Evolutionary conservation across 108 stramenopile genomes (phyloP), one percentile per base, ranked within the genome.

Genomic region (Nitzschia inconspicua): DNA sequence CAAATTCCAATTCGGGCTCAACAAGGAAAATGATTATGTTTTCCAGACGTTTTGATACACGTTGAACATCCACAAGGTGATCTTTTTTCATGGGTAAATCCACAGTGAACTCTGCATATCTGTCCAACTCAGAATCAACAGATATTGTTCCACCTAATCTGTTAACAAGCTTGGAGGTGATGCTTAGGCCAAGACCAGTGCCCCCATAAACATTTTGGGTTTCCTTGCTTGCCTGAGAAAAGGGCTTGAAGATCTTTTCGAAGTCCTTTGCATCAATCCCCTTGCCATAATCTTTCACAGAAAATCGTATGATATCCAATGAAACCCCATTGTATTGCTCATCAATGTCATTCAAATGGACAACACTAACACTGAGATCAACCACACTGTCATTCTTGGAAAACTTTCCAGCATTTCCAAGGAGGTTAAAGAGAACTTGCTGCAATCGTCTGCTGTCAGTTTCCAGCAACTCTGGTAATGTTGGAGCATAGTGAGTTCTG

Each of bases 101-200:
- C n/a, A 80, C 79, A 16, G 58, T 54, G 44, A 81, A 81, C 39
- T 65, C 56, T 2, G 81, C 31, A 61, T 48, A 76, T 23, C 60
- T 46, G 23, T 70, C 81, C 18, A 60, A 29, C 29, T 60, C 67
- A 20, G 72, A 74, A 52, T 78, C 74, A 20, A 82, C 36, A 14
- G 57, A 62, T 22, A 82, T 72, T 4, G 34, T 65, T 14, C 81
- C 81, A 28, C 81, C 81, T 19, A 82, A 51, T 10, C 47, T 42
- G 18, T 78, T 36, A 0, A 82, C 77, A n/a, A 82, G 67, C 19
- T 71, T 66, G 23, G 70, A 57, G 2, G 77, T 76, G 48, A 82
- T 78, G 48, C 74, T 75, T 18, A 82, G 51, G 2, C 81, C 81
- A 22, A 82, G 70, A 13, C 76, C 76, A 22, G 70, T 70, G 5